phyloP scores from a whole-genome alignment of 116 monocot genomes.

The Posidonia oceanica region DNA sequence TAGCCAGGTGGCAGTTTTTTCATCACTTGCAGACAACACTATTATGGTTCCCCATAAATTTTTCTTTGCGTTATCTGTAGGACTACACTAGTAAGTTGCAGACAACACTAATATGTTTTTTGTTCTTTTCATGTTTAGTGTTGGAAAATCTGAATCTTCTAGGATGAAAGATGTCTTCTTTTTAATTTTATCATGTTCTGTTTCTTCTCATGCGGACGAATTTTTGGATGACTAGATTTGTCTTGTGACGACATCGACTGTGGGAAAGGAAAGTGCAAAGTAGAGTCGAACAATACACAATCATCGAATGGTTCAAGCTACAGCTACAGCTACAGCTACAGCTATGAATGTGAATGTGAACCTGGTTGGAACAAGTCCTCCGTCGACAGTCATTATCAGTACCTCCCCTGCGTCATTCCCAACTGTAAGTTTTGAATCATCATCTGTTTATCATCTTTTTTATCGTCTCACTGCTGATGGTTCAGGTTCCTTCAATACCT shows the following conservation, averaged over 20 bases:
- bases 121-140: too few relatives aligned
- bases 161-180: too few relatives aligned
- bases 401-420: conserved; percentile 25
- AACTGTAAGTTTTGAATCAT: conserved; percentile 12
- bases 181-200: not conserved
- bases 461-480: not conserved
- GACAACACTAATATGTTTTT: too few relatives aligned
- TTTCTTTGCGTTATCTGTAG: too few relatives aligned
- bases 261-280: conserved; percentile 12
- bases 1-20: too few relatives aligned
- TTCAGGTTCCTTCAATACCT: not conserved
- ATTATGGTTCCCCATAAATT: too few relatives aligned
- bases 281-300: not conserved
- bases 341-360: conserved; percentile 11
- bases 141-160: too few relatives aligned
- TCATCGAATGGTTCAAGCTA: not conserved
- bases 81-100: too few relatives aligned
- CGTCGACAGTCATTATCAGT: not conserved
- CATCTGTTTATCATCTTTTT: not conserved
- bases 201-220: not conserved
- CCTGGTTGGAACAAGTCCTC: conserved; percentile 16
- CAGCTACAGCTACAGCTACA: conserved; percentile 11
- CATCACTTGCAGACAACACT: too few relatives aligned
- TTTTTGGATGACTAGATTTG: not conserved
- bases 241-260: conserved; percentile 1